Percentiles rank a stretch among this genome's conserved stretches.
Evolutionary conservation across 352 stramenopile genomes (phyloP).

Genomic region (Phytophthora hybrid): DNA sequence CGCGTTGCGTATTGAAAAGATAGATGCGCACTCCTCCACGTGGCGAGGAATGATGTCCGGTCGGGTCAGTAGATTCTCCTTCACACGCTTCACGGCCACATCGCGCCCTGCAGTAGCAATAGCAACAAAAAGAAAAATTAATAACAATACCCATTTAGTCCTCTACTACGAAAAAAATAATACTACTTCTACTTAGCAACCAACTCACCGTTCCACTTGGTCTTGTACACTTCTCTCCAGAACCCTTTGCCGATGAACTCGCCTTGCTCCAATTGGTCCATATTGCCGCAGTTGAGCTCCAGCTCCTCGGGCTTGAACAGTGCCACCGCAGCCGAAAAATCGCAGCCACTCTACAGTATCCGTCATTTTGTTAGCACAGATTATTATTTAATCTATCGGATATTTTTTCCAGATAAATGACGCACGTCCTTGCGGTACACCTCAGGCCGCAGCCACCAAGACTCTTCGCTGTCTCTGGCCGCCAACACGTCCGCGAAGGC

Average conservation of each 20-base stretch:
- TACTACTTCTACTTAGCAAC: neutral
- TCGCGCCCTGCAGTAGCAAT: slow-evolving; percentile 45
- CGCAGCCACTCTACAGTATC: slow-evolving; percentile 55
- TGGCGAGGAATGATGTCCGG: slow-evolving; percentile 75
- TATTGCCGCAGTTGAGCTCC: slow-evolving; percentile 78
- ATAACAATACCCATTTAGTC: neutral
- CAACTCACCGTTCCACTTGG: slow-evolving; percentile 69
- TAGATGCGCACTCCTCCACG: slow-evolving; percentile 73
- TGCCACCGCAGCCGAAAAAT: slow-evolving; percentile 66
- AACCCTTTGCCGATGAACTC: slow-evolving; percentile 76
- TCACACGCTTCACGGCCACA: slow-evolving; percentile 76
- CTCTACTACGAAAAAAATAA: no score
- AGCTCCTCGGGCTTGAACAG: slow-evolving; percentile 67
- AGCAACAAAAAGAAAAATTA: neutral
- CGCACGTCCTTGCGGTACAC: slow-evolving; percentile 55
- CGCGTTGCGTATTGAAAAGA: slow-evolving; percentile 74
- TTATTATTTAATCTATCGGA: no score
- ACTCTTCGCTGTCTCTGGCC: slow-evolving; percentile 19
- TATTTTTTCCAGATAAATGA: neutral
- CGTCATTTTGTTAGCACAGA: no score
- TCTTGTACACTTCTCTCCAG: slow-evolving; percentile 76
- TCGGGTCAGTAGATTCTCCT: slow-evolving; percentile 61
- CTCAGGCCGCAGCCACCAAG: slow-evolving; percentile 66
- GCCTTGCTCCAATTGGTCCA: slow-evolving; percentile 53
- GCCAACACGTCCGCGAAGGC: slow-evolving; percentile 13